phyloP scores from a whole-genome alignment of 495 filamentous ascomycete species.

The Lasiosphaeria miniovina region DNA sequence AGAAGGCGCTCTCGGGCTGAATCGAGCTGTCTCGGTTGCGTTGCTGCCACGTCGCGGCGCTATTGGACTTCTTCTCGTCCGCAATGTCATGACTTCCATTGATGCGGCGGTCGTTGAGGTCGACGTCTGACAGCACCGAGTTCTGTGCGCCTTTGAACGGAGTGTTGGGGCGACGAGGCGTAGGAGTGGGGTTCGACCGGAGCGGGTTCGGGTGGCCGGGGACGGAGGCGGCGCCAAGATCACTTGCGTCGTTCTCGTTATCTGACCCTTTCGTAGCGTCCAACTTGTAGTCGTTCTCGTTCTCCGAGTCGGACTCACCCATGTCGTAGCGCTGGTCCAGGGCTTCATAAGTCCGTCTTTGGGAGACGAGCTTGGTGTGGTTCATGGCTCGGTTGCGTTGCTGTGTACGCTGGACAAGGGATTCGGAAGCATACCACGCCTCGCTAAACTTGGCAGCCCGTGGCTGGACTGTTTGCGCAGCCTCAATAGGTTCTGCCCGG shows the following conservation, averaged over 20 bases:
- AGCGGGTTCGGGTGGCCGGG: slow-evolving; percentile 43
- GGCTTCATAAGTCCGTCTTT: slow-evolving; percentile 45
- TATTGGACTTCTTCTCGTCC: slow-evolving; percentile 31
- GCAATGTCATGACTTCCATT: slow-evolving; percentile 31
- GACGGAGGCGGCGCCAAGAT: slow-evolving; percentile 13
- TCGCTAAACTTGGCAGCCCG: slow-evolving; percentile 63
- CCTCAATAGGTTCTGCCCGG: slow-evolving; percentile 16
- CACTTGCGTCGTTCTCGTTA: slow-evolving; percentile 22
- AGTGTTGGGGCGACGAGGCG: slow-evolving; percentile 21
- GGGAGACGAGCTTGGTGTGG: slow-evolving; percentile 38
- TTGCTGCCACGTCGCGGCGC: slow-evolving; percentile 16
- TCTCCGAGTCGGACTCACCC: slow-evolving; percentile 34
- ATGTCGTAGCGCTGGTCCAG: slow-evolving; percentile 42
- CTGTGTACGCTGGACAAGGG: slow-evolving; percentile 51
- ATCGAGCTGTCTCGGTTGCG: slow-evolving; percentile 41
- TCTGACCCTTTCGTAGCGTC: slow-evolving; percentile 19
- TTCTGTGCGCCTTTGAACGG: slow-evolving; percentile 29
- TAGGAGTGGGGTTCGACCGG: slow-evolving; percentile 38
- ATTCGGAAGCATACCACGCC: slow-evolving; percentile 54
- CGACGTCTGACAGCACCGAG: slow-evolving; percentile 41
- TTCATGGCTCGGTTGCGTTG: slow-evolving; percentile 37
- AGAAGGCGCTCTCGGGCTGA: slow-evolving; percentile 53
- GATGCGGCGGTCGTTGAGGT: slow-evolving; percentile 37
- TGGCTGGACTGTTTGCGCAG: slow-evolving; percentile 37
- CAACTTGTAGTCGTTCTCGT: slow-evolving; percentile 29